Conservation (phyloP, 805 yeast genomes). For the Ogataea zsoltii region DNA sequence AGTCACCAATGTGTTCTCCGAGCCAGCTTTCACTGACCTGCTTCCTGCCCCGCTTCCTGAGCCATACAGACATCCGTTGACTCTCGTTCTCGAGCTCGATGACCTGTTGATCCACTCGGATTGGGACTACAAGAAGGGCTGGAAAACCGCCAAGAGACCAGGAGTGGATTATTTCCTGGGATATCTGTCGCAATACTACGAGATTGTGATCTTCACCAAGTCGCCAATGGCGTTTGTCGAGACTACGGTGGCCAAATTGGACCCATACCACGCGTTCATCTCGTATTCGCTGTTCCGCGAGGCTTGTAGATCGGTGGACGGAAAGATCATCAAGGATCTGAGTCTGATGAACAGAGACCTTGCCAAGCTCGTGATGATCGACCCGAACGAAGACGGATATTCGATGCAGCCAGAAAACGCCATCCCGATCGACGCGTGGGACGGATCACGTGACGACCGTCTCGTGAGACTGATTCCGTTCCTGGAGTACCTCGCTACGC, state of each 20-base stretch:
- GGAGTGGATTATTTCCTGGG: constrained; percentile 97
- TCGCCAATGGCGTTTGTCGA: constrained; percentile 86
- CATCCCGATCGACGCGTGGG: constrained; percentile 83
- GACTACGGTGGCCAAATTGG: constrained; percentile 81
- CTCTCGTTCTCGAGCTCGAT: constrained; percentile 85
- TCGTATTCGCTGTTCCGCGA: constrained; percentile 88
- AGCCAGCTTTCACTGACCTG: constrained; percentile 90
- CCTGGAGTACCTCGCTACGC: constrained; percentile 92
- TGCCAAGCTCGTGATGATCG: constrained; percentile 76
- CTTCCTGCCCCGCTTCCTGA: constrained; percentile 91
- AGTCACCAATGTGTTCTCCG: constrained; percentile 80
- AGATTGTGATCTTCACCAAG: constrained; percentile 86
- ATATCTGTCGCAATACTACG: constrained; percentile 92
- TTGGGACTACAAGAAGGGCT: constrained; percentile 90
- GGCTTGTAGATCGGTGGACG: constrained; percentile 87
- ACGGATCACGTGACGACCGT: constrained; percentile 78
- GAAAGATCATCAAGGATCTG: constrained; percentile 86
- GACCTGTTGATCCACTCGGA: constrained; percentile 88
- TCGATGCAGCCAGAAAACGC: constrained; percentile 92
- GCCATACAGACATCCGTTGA: constrained; percentile 88
- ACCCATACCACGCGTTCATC: constrained; percentile 88
- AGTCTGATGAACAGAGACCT: constrained; percentile 89
- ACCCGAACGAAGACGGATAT: constrained; percentile 70
- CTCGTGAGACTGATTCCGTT: constrained; percentile 84
- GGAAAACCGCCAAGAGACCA: constrained; percentile 99